These are phyloP conservation scores for Paecilomyces sp. DNA, from an alignment of 2,329 filamentous ascomycete genomes.

Conservation along the genomic window DNA sequence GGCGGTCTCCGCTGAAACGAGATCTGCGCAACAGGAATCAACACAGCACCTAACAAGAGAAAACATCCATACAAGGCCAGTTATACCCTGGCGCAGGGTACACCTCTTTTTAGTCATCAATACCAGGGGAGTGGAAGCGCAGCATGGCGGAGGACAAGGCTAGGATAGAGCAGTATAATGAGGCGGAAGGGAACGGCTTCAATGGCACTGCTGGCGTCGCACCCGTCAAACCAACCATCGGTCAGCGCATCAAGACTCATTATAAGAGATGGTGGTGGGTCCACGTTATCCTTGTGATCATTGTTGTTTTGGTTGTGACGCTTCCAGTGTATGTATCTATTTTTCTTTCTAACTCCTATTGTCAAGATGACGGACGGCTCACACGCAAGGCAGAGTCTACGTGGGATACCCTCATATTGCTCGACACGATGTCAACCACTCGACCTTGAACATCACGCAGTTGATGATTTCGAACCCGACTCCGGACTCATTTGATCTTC, in stretches of 20 bases:
- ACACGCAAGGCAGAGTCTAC: slow-evolving; percentile 40
- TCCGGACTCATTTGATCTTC: slow-evolving; percentile 41
- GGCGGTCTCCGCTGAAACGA: no score
- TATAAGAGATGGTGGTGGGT: slow-evolving; percentile 48
- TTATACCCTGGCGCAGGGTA: no score
- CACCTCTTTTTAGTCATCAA: not conserved
- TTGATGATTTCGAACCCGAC: slow-evolving; percentile 46
- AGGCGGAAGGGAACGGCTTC: slow-evolving; percentile 1
- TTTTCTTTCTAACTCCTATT: not conserved
- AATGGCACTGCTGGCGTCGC: not conserved
- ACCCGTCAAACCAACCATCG: slow-evolving; percentile 15
- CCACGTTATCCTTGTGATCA: slow-evolving; percentile 43
- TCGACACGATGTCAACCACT: slow-evolving; percentile 46
- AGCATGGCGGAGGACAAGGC: not conserved
- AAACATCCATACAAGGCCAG: no score
- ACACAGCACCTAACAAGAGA: no score
- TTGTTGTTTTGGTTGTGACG: slow-evolving; percentile 46
- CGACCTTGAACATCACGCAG: slow-evolving; percentile 44
- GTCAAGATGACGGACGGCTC: not conserved
- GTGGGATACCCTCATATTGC: slow-evolving; percentile 54
- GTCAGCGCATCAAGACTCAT: slow-evolving; percentile 20
- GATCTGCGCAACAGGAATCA: no score
- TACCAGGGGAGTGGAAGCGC: not conserved
- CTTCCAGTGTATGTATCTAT: slow-evolving; percentile 47
- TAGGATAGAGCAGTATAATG: not conserved